A percentile compares a stretch with the other conserved stretches of the same genome.
phyloP scores from a whole-genome alignment of 306 rosid species.

The Luffa acutangula region DNA sequence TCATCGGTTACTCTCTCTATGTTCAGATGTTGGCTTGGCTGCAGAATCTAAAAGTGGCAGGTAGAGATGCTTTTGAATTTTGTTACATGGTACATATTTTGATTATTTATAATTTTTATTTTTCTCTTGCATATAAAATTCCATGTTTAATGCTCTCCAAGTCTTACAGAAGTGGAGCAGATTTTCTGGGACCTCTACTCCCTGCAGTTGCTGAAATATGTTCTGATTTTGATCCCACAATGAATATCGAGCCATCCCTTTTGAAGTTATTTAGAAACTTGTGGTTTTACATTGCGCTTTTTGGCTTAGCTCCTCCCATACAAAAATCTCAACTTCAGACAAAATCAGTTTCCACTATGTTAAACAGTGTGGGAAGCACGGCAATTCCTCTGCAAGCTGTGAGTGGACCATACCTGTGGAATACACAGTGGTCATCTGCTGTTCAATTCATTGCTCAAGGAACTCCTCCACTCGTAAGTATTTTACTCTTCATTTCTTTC shows the following conservation, averaged over 20 bases:
- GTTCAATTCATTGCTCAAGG: conserved; percentile 87
- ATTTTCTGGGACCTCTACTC: conserved; percentile 91
- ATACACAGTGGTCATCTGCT: conserved; percentile 72
- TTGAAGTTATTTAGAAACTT: conserved; percentile 89
- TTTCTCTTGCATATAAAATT: conserved; percentile 20
- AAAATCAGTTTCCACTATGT: conserved; percentile 61
- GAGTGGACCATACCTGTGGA: conserved; percentile 98
- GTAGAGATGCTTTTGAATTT: conserved; percentile 30
- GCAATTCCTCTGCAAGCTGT: conserved; percentile 88
- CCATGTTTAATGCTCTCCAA: conserved; percentile 31
- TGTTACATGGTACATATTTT: conserved; percentile 10
- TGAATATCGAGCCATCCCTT: conserved; percentile 86
- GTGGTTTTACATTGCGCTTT: conserved; percentile 96
- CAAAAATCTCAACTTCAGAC: conserved; percentile 49
- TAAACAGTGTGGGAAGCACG: conserved; percentile 76
- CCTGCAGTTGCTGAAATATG: conserved; percentile 97
- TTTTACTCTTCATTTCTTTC: neutral
- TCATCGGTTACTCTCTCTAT: conserved; percentile 78
- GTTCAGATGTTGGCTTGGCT: conserved; percentile 96
- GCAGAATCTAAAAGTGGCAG: conserved; percentile 99
- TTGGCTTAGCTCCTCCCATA: conserved; percentile 95
- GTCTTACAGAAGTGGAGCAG: conserved; percentile 90
- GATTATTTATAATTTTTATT: conserved; percentile 7
- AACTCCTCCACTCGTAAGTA: conserved; percentile 98
- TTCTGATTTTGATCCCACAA: conserved; percentile 83